These are phyloP conservation scores for Triticum monococcum DNA, from an alignment of 176 grass and related monocot genomes.

Conservation along the genomic window DNA sequence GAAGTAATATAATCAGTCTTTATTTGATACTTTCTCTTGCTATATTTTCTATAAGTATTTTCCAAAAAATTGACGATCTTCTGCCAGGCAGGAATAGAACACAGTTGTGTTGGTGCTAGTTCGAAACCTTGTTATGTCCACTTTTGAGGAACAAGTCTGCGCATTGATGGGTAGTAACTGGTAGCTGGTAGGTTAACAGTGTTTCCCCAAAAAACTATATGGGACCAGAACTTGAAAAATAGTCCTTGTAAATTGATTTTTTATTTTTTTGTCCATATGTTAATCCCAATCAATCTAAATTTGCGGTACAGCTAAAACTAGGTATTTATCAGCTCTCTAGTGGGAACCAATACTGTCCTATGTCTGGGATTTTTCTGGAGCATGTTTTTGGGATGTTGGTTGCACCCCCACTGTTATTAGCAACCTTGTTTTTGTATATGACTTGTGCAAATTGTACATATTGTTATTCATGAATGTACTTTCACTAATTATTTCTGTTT, in stretches of 20 bases:
- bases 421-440: slow-evolving; percentile 18
- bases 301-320: background rate
- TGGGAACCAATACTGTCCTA: background rate
- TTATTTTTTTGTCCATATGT: background rate
- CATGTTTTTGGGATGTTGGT: slow-evolving; percentile 6
- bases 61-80: background rate
- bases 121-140: background rate
- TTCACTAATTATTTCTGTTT: background rate
- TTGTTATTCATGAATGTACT: background rate
- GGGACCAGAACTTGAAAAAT: background rate
- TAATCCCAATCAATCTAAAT: background rate
- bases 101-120: background rate
- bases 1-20: background rate
- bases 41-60: background rate
- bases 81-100: background rate
- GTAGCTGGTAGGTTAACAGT: background rate
- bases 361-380: background rate
- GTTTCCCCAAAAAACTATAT: background rate
- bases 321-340: background rate
- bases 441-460: background rate
- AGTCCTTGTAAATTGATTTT: background rate
- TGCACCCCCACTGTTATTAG: background rate
- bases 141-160: background rate
- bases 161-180: background rate
- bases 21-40: background rate